Conservation (phyloP, 2,329 filamentous ascomycete species). For the Endoconidiophora polonica region DNA sequence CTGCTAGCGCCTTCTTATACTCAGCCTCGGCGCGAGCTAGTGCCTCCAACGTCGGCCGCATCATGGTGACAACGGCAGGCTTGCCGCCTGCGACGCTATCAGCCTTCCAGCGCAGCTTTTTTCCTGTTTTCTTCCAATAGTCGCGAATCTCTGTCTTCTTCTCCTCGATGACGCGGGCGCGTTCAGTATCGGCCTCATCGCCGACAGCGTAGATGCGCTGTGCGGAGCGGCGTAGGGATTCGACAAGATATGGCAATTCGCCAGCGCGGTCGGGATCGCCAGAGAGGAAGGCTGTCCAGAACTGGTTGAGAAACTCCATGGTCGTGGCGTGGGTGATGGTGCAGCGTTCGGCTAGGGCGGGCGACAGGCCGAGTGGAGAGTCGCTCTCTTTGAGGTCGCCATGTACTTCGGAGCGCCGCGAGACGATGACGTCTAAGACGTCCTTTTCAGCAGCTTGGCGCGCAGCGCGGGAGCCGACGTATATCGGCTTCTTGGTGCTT, state of each 20-base stretch:
- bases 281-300: slow-evolving; percentile 84
- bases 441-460: slow-evolving; percentile 48
- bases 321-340: slow-evolving; percentile 74
- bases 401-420: slow-evolving; percentile 42
- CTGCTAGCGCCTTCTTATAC: slow-evolving; percentile 55
- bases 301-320: slow-evolving; percentile 90
- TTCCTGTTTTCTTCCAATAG: slow-evolving; percentile 54
- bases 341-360: slow-evolving; percentile 41
- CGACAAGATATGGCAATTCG: slow-evolving; percentile 67
- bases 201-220: slow-evolving; percentile 69
- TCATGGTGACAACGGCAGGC: slow-evolving; percentile 57
- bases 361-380: slow-evolving; percentile 37
- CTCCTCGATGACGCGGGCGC: slow-evolving; percentile 47
- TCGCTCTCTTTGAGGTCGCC: slow-evolving; percentile 29
- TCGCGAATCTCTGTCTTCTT: slow-evolving; percentile 55
- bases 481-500: slow-evolving; percentile 26
- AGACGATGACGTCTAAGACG: slow-evolving; percentile 46
- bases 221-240: slow-evolving; percentile 62
- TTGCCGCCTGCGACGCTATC: slow-evolving; percentile 57
- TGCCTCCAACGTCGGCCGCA: slow-evolving; percentile 56
- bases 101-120: slow-evolving; percentile 53
- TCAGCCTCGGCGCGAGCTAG: slow-evolving; percentile 52
- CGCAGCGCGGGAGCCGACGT: slow-evolving; percentile 54
- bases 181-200: slow-evolving; percentile 59
- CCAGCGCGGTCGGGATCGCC: slow-evolving; percentile 65